Conservation (phyloP, 2,329 filamentous ascomycete genomes). For the Fonsecaea nubica region DNA sequence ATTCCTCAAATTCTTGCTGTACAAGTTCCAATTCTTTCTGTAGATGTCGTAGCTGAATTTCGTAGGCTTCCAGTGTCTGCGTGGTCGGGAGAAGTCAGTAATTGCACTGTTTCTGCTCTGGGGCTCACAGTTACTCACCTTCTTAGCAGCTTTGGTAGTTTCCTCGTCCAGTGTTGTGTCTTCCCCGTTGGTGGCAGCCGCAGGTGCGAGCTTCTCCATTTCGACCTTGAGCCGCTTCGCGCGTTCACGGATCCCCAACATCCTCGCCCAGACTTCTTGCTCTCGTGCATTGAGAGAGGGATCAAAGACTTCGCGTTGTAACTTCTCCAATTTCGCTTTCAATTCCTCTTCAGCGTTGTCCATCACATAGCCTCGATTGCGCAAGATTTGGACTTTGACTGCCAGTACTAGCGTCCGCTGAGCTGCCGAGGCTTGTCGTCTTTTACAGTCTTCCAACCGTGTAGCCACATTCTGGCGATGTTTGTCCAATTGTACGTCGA, state of each 20-base stretch:
- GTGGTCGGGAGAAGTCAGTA: background rate
- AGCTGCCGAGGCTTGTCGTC: conserved; percentile 65
- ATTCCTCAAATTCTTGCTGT: conserved; percentile 65
- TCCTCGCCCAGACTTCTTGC: conserved; percentile 71
- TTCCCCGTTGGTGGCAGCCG: conserved; percentile 49
- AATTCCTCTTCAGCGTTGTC: conserved; percentile 68
- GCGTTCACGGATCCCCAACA: conserved; percentile 67
- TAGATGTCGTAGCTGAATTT: conserved; percentile 61
- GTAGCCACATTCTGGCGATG: conserved; percentile 67
- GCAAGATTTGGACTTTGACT: conserved; percentile 68
- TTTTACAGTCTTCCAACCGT: conserved; percentile 63
- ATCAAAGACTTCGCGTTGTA: conserved; percentile 66
- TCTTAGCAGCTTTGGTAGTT: conserved; percentile 65
- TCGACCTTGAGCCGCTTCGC: conserved; percentile 65
- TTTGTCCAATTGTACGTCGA: conserved; percentile 64
- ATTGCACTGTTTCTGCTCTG: background rate
- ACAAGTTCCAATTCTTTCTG: conserved; percentile 66
- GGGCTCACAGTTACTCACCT: conserved; percentile 53
- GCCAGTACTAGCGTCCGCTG: conserved; percentile 67
- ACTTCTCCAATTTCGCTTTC: conserved; percentile 64
- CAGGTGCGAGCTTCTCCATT: conserved; percentile 56
- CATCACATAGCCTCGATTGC: conserved; percentile 70
- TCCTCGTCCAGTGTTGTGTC: conserved; percentile 61
- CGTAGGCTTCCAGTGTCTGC: conserved; percentile 59
- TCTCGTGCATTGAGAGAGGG: conserved; percentile 65